Evolutionary conservation across 495 filamentous ascomycete genomes (phyloP), one percentile per base, ranked within the genome.

Genomic region (Talaromyces borbonicus): DNA sequence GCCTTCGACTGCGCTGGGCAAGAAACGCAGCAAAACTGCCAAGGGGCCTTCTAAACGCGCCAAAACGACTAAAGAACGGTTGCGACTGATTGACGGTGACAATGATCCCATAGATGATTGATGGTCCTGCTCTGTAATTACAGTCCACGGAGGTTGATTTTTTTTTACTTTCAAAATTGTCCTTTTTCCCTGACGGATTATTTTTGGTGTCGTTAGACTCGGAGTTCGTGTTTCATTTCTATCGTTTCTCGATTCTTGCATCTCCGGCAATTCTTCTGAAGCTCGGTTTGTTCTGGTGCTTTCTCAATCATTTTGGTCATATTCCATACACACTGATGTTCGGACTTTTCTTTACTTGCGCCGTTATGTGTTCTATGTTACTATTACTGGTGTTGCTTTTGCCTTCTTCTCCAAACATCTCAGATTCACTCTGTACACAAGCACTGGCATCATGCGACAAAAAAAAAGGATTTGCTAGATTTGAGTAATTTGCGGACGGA

Each of bases 11-110:
- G 62, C 71, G 40, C 59, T 73, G 48, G 56, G 72, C 40, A 75
- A 82, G 66, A 68, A 78, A 55, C 70, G 73, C 51, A 71, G 66
- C 30, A 65, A 63, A 15, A 45, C 54, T 1, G 66, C 57, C 25
- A 77, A 76, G 51, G 76, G 73, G 30, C 62, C 68, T 9, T 73
- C 77, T 33, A 90, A 96, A 73, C 87, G 90, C 59, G 89, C 89
- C 8, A 95, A 94, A 69, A 93, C 87, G 30, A 80, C 83, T 3
- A 90, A 93, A 63, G 86, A 95, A 65, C 73, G 87, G 51, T 75
- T 95, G 38, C 84, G 85, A 23, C 82, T 95, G 53, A 87, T 88
- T 14, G 88, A 95, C 58, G 89, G 86, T 18, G 75, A 84, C 39
- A 71, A 71, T n/a, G 74, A 62, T 36, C 49, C 42, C 41, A 27